Evolutionary conservation across 2,329 filamentous ascomycete species (phyloP).

Genomic region (Aspergillus melleus): DNA sequence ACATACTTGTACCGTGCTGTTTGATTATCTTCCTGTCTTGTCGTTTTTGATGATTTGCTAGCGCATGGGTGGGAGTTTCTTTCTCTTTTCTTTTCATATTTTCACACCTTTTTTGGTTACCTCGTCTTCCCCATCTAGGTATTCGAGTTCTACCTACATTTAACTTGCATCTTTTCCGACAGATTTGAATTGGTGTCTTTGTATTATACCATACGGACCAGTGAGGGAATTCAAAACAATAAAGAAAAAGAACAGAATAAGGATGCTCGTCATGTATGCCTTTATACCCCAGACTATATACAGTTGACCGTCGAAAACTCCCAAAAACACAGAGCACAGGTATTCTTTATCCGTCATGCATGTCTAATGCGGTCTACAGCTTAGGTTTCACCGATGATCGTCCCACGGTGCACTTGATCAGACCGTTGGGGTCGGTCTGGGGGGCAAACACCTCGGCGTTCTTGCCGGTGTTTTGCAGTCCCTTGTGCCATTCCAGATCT

Average conservation of each 20-base stretch:
- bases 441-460: conserved; percentile 95
- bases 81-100: conserved; percentile 25
- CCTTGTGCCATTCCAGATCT: conserved; percentile 98
- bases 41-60: conserved; percentile 32
- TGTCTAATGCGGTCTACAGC: conserved; percentile 25
- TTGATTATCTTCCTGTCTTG: conserved; percentile 11
- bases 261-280: conserved; percentile 15
- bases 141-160: background rate
- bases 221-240: background rate
- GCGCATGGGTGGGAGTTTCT: conserved; percentile 45
- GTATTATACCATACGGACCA: conserved; percentile 10
- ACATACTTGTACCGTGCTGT: conserved; percentile 22
- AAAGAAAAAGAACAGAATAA: background rate
- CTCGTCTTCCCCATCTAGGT: background rate
- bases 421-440: conserved; percentile 87
- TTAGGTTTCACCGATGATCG: conserved; percentile 35
- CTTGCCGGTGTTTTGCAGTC: conserved; percentile 88
- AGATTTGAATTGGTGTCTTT: conserved; percentile 5
- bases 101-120: conserved; percentile 6
- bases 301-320: conserved; percentile 19
- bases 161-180: conserved; percentile 4
- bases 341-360: background rate
- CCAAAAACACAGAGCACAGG: conserved; percentile 7
- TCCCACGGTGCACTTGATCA: conserved; percentile 87
- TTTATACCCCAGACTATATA: conserved; percentile 20